A percentile compares a stretch with the other conserved stretches of the same genome.
These are phyloP conservation scores for Escovopsis sp. DNA, from an alignment of 2,329 filamentous ascomycete species.

Conservation along the genomic window DNA sequence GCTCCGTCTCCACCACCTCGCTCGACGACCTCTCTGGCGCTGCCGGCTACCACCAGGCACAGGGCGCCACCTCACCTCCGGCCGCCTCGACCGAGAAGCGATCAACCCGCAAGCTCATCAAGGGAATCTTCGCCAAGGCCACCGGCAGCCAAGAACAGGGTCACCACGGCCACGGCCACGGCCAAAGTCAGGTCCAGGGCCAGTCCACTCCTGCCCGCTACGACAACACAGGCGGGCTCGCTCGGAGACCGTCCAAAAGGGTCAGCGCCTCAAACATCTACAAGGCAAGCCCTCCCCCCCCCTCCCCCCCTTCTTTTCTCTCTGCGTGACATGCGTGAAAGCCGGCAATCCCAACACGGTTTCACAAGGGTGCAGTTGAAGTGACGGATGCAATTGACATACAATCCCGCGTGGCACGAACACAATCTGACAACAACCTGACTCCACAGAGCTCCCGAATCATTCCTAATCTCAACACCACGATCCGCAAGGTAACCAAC, in stretches of 20 bases:
- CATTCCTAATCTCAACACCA: slow-evolving; percentile 21
- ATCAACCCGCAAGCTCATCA: slow-evolving; percentile 39
- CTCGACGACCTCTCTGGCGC: slow-evolving; percentile 12
- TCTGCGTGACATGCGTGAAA: no score
- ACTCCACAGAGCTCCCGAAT: slow-evolving; percentile 26
- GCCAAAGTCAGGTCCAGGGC: slow-evolving; percentile 8
- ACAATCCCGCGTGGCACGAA: no score
- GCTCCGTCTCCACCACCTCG: slow-evolving; percentile 15
- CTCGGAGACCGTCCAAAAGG: slow-evolving; percentile 43
- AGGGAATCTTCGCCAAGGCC: slow-evolving; percentile 33
- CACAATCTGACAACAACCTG: slow-evolving; percentile 26
- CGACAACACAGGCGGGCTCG: slow-evolving; percentile 34
- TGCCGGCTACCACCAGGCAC: slow-evolving; percentile 10
- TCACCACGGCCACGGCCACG: slow-evolving; percentile 13
- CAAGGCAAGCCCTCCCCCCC: slow-evolving; percentile 24
- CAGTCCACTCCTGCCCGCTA: slow-evolving; percentile 21
- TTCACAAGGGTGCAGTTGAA: no score
- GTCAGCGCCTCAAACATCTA: slow-evolving; percentile 33
- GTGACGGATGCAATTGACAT: slow-evolving; percentile 23
- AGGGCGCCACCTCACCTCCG: slow-evolving; percentile 19
- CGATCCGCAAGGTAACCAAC: slow-evolving; percentile 33
- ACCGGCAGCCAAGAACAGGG: slow-evolving; percentile 6
- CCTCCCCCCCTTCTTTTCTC: slow-evolving; percentile 4
- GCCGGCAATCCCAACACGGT: no score
- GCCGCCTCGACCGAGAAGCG: slow-evolving; percentile 28